Evolutionary conservation across 2,329 filamentous ascomycete species (phyloP), one percentile per base, ranked within the genome.

Genomic region (Exophiala viscosa): DNA sequence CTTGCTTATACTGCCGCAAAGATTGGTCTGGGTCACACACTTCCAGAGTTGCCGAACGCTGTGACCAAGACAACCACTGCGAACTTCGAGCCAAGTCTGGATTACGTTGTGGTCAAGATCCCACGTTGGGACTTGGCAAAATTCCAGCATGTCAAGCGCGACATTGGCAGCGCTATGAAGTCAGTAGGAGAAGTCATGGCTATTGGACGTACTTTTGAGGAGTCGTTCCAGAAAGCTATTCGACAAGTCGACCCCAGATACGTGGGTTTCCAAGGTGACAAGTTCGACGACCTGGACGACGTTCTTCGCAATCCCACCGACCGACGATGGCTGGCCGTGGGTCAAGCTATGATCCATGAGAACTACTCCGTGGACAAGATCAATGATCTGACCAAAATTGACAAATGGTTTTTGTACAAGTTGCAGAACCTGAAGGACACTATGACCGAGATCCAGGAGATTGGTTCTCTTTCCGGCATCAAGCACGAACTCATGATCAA

Each of bases 381-480:
- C 13, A 90, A 97, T 69, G 90, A 96, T 5, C 77, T 99, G 63
- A 95, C 88, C 75, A 96, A 96, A 81, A 99, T 99, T 66, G 93
- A 97, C 77, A 96, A 95, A 75, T 97, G 93, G 93, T 99, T 99
- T 80, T 76, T 99, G 64, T 84, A 96, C 84, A 97, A 99, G 82
- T 84, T 99, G 46, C 86, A 96, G 76, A 97, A 97, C 77, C 88
- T 99, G 65, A 93, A 96, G 47, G 83, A 97, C 72, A 91, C 87
- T 76, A 89, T 87, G 55, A 84, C 83, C 61, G 88, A 95, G 70
- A 83, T 99, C 58, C 83, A 96, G 75, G 83, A 86, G 31, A 84
- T 90, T 55, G 91, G 90, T 62, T 87, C 85, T 65, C 80, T 99
- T 42, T 85, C 87, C 65, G 87, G 85, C 50, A 76, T 99, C 58